A percentile compares a stretch with the other conserved stretches of the same genome.
Evolutionary conservation across 495 filamentous ascomycete species (phyloP).

Genomic region (Cenococcum geophilum): DNA sequence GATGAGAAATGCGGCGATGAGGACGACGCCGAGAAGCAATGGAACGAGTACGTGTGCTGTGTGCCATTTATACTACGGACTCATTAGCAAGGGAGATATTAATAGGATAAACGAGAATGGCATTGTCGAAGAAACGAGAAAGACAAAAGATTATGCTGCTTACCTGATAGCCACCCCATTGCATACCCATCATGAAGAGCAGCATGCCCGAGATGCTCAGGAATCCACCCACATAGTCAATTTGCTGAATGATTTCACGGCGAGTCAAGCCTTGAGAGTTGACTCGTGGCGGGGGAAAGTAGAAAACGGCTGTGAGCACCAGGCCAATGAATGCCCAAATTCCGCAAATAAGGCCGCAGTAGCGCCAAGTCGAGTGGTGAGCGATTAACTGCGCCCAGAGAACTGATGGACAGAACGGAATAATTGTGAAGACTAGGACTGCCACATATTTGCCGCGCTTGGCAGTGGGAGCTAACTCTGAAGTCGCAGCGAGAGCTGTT

Average conservation of each 20-base stretch:
- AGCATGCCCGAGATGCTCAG: constrained; percentile 60
- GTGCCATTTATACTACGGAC: constrained; percentile 30
- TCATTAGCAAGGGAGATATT: background rate
- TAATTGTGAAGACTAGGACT: constrained; percentile 58
- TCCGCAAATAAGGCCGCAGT: constrained; percentile 55
- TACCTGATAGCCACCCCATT: constrained; percentile 64
- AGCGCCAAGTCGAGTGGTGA: constrained; percentile 54
- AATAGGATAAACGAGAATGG: too few species aligned
- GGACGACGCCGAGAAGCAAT: constrained; percentile 30
- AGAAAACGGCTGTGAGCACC: constrained; percentile 56
- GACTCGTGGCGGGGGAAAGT: constrained; percentile 57
- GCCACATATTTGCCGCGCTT: constrained; percentile 66
- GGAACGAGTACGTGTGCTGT: constrained; percentile 31
- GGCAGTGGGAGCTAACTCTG: constrained; percentile 61
- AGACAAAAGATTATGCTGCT: background rate
- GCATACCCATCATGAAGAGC: constrained; percentile 58
- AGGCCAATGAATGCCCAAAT: constrained; percentile 59
- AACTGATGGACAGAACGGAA: constrained; percentile 63
- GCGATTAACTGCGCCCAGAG: constrained; percentile 67
- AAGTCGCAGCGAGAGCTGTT: constrained; percentile 62
- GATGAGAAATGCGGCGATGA: constrained; percentile 32
- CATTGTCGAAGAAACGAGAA: too few species aligned
- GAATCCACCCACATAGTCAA: constrained; percentile 64
- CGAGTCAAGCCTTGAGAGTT: constrained; percentile 48
- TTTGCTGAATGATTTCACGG: constrained; percentile 48